Evolutionary conservation across 495 filamentous ascomycete genomes (phyloP).

Genomic region (Pyrenula aspistea): DNA sequence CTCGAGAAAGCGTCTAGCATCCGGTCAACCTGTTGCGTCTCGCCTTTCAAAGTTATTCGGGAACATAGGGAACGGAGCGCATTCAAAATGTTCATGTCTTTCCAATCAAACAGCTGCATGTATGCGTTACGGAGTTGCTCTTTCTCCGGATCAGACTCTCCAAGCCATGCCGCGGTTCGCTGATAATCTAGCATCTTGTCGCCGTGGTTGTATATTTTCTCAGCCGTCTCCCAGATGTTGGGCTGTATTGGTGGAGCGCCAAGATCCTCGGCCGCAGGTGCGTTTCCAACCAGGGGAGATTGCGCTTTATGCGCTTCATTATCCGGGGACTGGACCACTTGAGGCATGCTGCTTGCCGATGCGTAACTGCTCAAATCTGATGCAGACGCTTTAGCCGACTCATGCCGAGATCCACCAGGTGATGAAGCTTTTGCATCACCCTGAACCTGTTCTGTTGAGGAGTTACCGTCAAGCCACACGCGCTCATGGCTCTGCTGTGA

Average conservation of each 20-base stretch:
- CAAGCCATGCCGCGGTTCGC: slow-evolving; percentile 80
- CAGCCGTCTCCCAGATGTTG: slow-evolving; percentile 62
- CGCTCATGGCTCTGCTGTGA: background rate
- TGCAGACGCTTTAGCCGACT: background rate
- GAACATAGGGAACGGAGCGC: slow-evolving; percentile 71
- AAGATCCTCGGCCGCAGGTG: background rate
- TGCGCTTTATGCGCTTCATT: background rate
- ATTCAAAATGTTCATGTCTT: slow-evolving; percentile 65
- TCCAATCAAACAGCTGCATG: slow-evolving; percentile 84
- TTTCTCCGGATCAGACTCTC: slow-evolving; percentile 57
- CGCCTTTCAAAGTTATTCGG: slow-evolving; percentile 74
- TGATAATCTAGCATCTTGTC: slow-evolving; percentile 67
- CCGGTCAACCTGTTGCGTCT: slow-evolving; percentile 94
- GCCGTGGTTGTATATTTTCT: slow-evolving; percentile 75
- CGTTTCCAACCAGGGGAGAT: background rate
- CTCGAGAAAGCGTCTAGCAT: slow-evolving; percentile 79
- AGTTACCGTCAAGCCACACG: background rate
- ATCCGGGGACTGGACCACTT: background rate
- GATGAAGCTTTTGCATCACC: background rate
- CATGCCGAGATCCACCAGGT: background rate
- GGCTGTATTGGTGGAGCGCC: slow-evolving; percentile 28
- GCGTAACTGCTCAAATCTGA: background rate
- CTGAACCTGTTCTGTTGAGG: background rate
- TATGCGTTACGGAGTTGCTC: slow-evolving; percentile 66
- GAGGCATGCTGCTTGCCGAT: background rate